A percentile compares a stretch with the other conserved stretches of the same genome.
phyloP scores from a whole-genome alignment of 306 rosid genomes.

The Pyrus bretschneideri region DNA sequence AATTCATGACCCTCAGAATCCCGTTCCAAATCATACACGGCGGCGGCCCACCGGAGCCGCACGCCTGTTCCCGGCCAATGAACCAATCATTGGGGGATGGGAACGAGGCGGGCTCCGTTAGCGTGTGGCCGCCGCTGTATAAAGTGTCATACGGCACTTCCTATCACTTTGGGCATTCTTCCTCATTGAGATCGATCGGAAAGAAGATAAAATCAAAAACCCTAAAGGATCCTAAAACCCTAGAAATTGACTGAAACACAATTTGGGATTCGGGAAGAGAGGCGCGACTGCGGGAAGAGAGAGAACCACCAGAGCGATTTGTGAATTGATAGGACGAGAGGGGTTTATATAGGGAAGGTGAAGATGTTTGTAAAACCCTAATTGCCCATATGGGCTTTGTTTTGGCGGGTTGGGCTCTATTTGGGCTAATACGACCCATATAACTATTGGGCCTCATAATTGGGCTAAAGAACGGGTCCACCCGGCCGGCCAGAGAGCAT shows the following conservation, averaged over 20 bases:
- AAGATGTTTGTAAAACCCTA: background rate
- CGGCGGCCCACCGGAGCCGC: conserved; percentile 7
- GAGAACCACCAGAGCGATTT: background rate
- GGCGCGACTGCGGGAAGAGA: too few species aligned
- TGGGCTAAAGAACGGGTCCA: background rate
- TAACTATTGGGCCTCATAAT: background rate
- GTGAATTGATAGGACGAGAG: background rate
- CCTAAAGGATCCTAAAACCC: background rate
- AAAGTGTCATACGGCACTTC: conserved; percentile 98
- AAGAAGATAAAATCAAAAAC: too few species aligned
- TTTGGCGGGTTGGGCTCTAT: background rate
- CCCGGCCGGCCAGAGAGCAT: background rate
- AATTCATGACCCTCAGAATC: conserved; percentile 56
- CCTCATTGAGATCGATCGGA: conserved; percentile 44
- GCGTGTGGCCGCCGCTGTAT: conserved; percentile 36
- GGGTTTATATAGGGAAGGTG: background rate
- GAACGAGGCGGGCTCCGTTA: background rate
- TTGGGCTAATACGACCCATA: background rate
- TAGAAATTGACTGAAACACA: background rate
- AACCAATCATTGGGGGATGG: conserved; percentile 29
- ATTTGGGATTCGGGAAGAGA: background rate
- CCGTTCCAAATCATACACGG: conserved; percentile 72
- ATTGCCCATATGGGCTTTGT: background rate
- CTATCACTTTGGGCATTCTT: conserved; percentile 71
- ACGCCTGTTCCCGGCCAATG: conserved; percentile 24